Base-by-base conservation (phyloP, 179 eudicot genomes). In the Beta corolliflora region DNA sequence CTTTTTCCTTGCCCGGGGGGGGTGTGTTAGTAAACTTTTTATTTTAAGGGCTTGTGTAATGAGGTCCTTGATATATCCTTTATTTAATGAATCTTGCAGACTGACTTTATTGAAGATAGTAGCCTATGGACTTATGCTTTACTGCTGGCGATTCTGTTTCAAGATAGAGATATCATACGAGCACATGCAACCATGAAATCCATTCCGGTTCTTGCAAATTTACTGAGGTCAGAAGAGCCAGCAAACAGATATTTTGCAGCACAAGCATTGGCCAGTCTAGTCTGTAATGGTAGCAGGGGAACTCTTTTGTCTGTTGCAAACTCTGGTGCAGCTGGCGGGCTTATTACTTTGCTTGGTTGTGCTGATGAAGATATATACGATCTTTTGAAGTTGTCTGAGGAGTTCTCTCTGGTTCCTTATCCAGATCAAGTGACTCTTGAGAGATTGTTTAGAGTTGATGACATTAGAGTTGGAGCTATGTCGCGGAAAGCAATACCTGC, bases 391-490 rank as follows among this genome's bases (percentile, higher is more conserved):
- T 79, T 97, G 85, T 83, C 99, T 14, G 95, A 94, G 77, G 98
- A 94, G 82, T 93, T 93, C 82, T 70, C 89, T 79, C 88, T 97
- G 90, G 92, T 86, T 56, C 88, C 82, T 70, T 92, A 92, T 82
- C 99, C 99, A 9, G 98, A 97, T 45, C 98, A 94, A 92, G 95
- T 95, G 81, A 91, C 97, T 85, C 94, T 97, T 13, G 99, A 94
- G 87, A 89, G 98, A 85, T 85, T 97, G 83, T 97, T 97, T 83
- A 90, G 98, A 84, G 98, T 97, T 76, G 99, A 97, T 66, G 99
- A 97, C 80, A 93, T 97, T 61, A 90, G 97, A 86, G 91, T 88
- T 76, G 98, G 99, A 61, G 98, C 99, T 71, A 89, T 98, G 84
- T 94, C 99, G 78, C 84, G 99, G 70, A 97, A 97, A 88, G 94